Evolutionary conservation across 2,329 filamentous ascomycete species (phyloP).

Genomic region (Paramyrothecium sp.): DNA sequence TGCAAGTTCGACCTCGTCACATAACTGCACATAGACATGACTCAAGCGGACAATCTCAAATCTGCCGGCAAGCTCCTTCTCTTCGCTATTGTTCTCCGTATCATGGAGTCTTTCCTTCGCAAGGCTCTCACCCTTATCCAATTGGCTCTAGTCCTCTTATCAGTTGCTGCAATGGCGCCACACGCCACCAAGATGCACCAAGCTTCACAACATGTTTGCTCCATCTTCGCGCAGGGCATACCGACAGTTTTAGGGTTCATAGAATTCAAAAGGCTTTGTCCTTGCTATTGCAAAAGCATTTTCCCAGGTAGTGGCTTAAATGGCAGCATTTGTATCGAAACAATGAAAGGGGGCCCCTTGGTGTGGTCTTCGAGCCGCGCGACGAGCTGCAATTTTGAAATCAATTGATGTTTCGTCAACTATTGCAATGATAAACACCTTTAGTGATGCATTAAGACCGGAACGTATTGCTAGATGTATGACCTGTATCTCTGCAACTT

Average conservation of each 20-base stretch:
- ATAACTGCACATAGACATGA: background rate
- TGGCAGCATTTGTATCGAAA: too few species aligned
- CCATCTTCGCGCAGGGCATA: background rate
- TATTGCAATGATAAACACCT: too few species aligned
- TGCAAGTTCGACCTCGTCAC: background rate
- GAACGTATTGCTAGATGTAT: too few species aligned
- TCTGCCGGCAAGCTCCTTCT: background rate
- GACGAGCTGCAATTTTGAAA: too few species aligned
- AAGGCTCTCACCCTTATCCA: background rate
- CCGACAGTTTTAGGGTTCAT: background rate
- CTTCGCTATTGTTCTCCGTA: background rate
- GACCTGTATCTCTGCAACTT: too few species aligned
- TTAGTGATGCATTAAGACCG: too few species aligned
- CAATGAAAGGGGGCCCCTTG: too few species aligned
- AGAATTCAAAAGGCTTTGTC: background rate
- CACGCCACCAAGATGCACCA: background rate
- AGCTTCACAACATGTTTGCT: background rate
- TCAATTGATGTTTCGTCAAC: too few species aligned
- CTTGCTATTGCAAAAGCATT: too few species aligned
- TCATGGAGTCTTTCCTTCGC: background rate
- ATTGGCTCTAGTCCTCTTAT: background rate
- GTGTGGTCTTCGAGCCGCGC: too few species aligned
- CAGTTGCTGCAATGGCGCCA: background rate
- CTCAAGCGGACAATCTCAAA: background rate
- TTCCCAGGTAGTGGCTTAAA: too few species aligned